Evolutionary conservation across 129 eudicot species (phyloP).

Genomic region (Ambrosia trifida): DNA sequence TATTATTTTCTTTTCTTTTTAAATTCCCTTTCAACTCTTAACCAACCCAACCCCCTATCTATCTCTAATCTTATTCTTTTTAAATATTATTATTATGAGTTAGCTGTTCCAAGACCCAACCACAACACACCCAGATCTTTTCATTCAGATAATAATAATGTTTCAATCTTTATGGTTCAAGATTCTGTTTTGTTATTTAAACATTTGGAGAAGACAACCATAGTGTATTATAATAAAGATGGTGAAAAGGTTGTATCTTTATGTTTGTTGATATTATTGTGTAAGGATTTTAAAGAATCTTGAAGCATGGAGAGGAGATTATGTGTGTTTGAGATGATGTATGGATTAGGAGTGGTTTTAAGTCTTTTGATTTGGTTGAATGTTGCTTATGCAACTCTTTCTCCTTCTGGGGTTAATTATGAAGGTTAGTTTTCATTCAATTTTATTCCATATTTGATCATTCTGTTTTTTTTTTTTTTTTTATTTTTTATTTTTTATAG

Average conservation of each 20-base stretch:
- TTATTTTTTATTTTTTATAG: constrained; percentile 17
- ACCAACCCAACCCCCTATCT: constrained; percentile 3
- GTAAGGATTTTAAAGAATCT: constrained; percentile 36
- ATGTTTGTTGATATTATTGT: constrained; percentile 26
- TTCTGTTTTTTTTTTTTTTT: constrained; percentile 18
- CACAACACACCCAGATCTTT: constrained; percentile 22
- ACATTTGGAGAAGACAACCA: constrained; percentile 32
- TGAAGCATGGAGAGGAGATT: constrained; percentile 54
- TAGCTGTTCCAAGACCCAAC: constrained; percentile 16
- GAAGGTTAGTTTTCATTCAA: constrained; percentile 67
- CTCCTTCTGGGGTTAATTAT: constrained; percentile 95
- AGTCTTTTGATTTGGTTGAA: constrained; percentile 46
- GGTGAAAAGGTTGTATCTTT: constrained; percentile 22
- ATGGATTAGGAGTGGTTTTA: constrained; percentile 48
- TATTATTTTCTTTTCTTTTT: constrained; percentile 22
- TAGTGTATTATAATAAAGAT: constrained; percentile 8
- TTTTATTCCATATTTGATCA: constrained; percentile 27
- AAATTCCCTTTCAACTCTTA: constrained; percentile 35
- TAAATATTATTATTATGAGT: constrained; percentile 7
- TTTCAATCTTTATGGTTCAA: constrained; percentile 32
- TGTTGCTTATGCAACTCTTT: constrained; percentile 73
- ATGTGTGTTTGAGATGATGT: constrained; percentile 29
- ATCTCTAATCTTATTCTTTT: constrained; percentile 5
- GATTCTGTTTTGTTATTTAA: constrained; percentile 27
- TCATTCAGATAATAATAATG: background rate